Evolutionary conservation across 306 rosid genomes (phyloP), one percentile per base, ranked within the genome.

Genomic region (Corylus avellana): DNA sequence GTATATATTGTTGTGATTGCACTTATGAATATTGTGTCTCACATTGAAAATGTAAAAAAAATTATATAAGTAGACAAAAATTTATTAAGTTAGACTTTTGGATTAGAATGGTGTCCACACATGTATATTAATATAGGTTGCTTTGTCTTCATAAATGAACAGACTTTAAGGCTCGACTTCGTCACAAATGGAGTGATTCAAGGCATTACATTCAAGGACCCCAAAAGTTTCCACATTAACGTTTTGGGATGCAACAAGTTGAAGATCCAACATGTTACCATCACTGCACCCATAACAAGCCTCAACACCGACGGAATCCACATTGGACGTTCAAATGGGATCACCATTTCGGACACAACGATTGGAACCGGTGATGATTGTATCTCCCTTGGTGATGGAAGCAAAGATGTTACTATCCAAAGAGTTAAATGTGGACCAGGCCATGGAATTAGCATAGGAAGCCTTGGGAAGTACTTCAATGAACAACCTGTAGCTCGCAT

Each of bases 311-410:
- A 89, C 39, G 93, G 93, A 48, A 83, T 85, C 16, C 91, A 89
- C 67, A 72, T 89, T 1, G 91, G 86, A 1, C 85, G 87, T 29
- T 89, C 91, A 27, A 77, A 68, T 0, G 72, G 73, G 29, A 80
- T 89, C 81, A 89, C 22, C 35, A 35, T 86, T 74, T 61, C 70
- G 0, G 78, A 86, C 27, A 6, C 79, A 0, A 29, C 27, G 4
- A 82, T 90, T 4, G 74, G 5, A 17, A 88, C 89, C 0, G 91
- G 90, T 39, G 89, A 90, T 29, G 94, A 90, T 29, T 90, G 93
- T 29, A 67, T 90, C 73, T 90, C 90, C 0, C 58, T 90, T 1
- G 91, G 90, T 17, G 90, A 87, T 57, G 93, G 91, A 4, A 84
- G 54, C 80, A 37, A 29, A n/a, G 2, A 76, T 5, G 20, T 85